phyloP scores from a whole-genome alignment of 352 stramenopile species.

The Globisporangium okanoganense region DNA sequence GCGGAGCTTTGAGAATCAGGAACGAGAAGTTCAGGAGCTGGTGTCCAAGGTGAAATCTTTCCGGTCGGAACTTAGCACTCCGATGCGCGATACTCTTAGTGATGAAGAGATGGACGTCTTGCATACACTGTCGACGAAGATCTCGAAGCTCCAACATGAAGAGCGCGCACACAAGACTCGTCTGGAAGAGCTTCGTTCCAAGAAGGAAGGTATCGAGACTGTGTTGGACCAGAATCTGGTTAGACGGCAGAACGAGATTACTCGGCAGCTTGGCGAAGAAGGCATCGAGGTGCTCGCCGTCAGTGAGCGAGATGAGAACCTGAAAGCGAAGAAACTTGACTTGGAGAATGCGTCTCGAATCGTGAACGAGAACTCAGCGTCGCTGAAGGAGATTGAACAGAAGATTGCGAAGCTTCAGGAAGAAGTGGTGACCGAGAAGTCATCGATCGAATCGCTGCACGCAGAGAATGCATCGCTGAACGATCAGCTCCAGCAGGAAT shows the following conservation, averaged over 20 bases:
- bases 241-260: slow-evolving; percentile 73
- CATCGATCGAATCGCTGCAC: slow-evolving; percentile 44
- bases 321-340: slow-evolving; percentile 90
- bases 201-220: slow-evolving; percentile 87
- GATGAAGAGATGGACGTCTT: slow-evolving; percentile 43
- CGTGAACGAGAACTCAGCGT: slow-evolving; percentile 60
- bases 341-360: slow-evolving; percentile 75
- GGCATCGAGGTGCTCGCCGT: slow-evolving; percentile 50
- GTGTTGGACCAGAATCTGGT: slow-evolving; percentile 93
- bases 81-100: slow-evolving; percentile 74
- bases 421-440: slow-evolving; percentile 43
- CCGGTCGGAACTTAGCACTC: slow-evolving; percentile 54
- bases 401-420: slow-evolving; percentile 55
- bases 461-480: slow-evolving; percentile 55
- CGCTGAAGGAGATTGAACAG: slow-evolving; percentile 58
- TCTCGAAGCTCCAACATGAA: slow-evolving; percentile 80
- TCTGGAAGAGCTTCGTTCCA: slow-evolving; percentile 87
- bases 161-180: slow-evolving; percentile 77
- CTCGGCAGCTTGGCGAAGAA: slow-evolving; percentile 51
- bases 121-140: slow-evolving; percentile 58
- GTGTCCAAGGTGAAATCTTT: slow-evolving; percentile 46
- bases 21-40: slow-evolving; percentile 64
- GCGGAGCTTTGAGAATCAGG: slow-evolving; percentile 48
- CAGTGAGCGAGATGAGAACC: slow-evolving; percentile 59
- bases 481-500: slow-evolving; percentile 84